Evolutionary conservation across 345 rosid species (phyloP).

Genomic region (Erodium maritimum): DNA sequence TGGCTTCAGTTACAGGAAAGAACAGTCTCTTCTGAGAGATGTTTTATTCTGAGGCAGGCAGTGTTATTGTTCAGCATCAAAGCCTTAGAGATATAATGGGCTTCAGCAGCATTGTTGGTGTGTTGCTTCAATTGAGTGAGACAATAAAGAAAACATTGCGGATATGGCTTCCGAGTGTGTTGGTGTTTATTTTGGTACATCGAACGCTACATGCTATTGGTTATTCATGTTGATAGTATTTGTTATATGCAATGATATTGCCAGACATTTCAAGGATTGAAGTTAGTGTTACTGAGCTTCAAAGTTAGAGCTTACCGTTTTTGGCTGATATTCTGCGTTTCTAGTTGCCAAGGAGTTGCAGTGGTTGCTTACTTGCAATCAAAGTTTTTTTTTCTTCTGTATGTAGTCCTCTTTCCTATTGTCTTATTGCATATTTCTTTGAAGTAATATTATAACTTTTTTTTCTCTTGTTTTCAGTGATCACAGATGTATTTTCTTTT

Average conservation of each 20-base stretch:
- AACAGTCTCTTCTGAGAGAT: constrained; percentile 53
- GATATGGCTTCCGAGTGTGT: constrained; percentile 84
- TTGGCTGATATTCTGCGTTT: constrained; percentile 46
- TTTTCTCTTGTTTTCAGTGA: constrained; percentile 8
- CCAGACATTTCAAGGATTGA: constrained; percentile 56
- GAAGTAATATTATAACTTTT: no score
- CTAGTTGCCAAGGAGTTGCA: constrained; percentile 55
- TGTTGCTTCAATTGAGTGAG: constrained; percentile 47
- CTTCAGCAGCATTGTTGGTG: constrained; percentile 58
- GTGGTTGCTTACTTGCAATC: constrained; percentile 53
- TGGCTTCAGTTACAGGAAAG: constrained; percentile 33
- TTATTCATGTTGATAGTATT: constrained; percentile 68
- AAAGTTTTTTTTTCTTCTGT: constrained; percentile 10
- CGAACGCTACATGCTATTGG: constrained; percentile 67
- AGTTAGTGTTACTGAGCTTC: constrained; percentile 46
- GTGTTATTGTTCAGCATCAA: constrained; percentile 37
- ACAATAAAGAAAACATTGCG: constrained; percentile 34
- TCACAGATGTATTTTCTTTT: background rate
- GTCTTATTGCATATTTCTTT: background rate
- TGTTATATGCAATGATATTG: constrained; percentile 73
- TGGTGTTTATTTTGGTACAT: constrained; percentile 45
- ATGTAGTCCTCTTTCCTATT: background rate
- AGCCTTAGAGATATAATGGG: constrained; percentile 65
- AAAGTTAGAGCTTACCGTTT: constrained; percentile 35
- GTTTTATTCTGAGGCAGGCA: constrained; percentile 26